Base-by-base conservation (phyloP, 352 stramenopile species). In the Phytophthora pini region DNA sequence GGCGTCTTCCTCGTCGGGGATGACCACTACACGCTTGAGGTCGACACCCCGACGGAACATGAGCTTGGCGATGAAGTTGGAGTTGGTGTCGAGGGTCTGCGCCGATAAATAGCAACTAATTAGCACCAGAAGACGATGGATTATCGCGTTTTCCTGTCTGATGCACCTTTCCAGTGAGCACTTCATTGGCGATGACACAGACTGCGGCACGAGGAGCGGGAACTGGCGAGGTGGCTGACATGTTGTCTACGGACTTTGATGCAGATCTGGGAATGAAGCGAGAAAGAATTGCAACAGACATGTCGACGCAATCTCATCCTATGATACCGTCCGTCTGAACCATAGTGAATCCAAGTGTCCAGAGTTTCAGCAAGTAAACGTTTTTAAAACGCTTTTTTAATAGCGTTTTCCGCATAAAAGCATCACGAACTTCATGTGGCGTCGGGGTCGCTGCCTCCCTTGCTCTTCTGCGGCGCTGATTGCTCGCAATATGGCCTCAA, bases 11-110 rank as follows among this genome's bases (percentile, higher is more conserved):
- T 93, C 82, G 56, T 95, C 88, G 4, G 86, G 83, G 58, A 94
- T 93, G 32, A 94, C 80, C 10, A 82, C 76, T 13, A 94, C 72
- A 32, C 86, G 88, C 47, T 88, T 77, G 39, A 96, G 70, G 60
- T 96, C 86, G 34, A 96, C 72, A 10, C 86, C 86, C 22, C 82
- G 77, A 26, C 78, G 72, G 63, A 94, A 94, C 79, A 95, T 87
- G 56, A 95, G 73, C 68, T 93, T 81, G 40, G 85, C 72, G 31
- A 95, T 76, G 67, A 87, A 94, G 58, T 93, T 72, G 59, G 85
- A 92, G 68, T 95, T 96, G 40, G 87, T 93, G 68, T 96, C 86
- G 46, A 93, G 79, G 5, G 82, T 94, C 88, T 95, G 61, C 17
- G 13, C 3, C 13, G 13, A 89, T 27, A 46, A 10, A 9, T 38